Conservation (phyloP, 768 basidiomycete species). For the Trametes gibbosa region DNA sequence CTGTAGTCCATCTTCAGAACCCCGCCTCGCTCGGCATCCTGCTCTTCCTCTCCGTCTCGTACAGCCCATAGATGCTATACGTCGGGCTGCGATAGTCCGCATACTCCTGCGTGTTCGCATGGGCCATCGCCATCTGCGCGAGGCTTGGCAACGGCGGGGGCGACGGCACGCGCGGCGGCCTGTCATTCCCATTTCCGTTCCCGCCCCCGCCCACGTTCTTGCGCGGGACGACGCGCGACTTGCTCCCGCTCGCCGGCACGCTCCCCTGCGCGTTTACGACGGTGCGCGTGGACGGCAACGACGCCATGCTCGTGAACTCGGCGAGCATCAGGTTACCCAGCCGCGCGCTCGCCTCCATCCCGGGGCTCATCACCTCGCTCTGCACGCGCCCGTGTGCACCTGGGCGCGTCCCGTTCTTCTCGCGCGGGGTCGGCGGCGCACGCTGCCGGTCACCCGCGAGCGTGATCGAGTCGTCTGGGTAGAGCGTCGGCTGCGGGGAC, state of each 20-base stretch:
- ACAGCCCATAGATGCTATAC: conserved; percentile 78
- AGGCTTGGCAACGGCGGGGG: conserved; percentile 72
- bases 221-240: conserved; percentile 21
- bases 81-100: conserved; percentile 75
- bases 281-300: conserved; percentile 35
- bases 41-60: conserved; percentile 62
- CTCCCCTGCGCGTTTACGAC: conserved; percentile 29
- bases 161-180: conserved; percentile 76
- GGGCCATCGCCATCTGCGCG: conserved; percentile 73
- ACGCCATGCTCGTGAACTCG: conserved; percentile 41
- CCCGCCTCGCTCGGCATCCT: conserved; percentile 24
- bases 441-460: conserved; percentile 41
- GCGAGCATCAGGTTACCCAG: conserved; percentile 62
- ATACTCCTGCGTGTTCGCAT: conserved; percentile 58
- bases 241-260: conserved; percentile 21
- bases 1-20: conserved; percentile 16
- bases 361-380: conserved; percentile 34
- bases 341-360: conserved; percentile 43
- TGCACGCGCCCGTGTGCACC: conserved; percentile 26
- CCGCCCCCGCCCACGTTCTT: conserved; percentile 27
- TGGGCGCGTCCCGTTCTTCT: conserved; percentile 10
- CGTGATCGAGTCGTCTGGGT: conserved; percentile 72
- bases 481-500: conserved; percentile 62
- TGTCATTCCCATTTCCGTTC: conserved; percentile 36
- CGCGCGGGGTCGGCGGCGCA: conserved; percentile 13